A percentile compares a stretch with the other conserved stretches of the same genome.
These are phyloP conservation scores for Tuctoria greenei DNA, from an alignment of 176 grass and related monocot genomes.

Conservation along the genomic window DNA sequence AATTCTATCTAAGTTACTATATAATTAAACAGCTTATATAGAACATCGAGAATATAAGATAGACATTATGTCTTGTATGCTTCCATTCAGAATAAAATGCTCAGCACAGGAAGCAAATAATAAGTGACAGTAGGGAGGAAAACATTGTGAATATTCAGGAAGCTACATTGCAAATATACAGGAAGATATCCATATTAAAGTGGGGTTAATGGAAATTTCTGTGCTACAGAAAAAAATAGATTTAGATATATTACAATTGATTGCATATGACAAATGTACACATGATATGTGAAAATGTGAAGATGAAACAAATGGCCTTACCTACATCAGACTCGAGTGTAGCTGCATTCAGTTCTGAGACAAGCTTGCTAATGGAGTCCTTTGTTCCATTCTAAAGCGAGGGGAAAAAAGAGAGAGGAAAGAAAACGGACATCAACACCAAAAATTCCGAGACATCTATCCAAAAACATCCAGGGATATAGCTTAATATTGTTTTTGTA, in stretches of 20 bases:
- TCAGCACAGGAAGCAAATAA: slow-evolving; percentile 27
- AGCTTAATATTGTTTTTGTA: neutral
- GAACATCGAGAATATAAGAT: neutral
- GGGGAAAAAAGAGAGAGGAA: slow-evolving; percentile 3
- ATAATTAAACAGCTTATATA: neutral
- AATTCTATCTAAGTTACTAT: slow-evolving; percentile 2
- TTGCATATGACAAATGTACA: too few species aligned
- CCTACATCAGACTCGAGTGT: slow-evolving; percentile 95
- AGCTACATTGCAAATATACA: neutral
- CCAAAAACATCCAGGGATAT: neutral
- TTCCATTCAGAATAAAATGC: neutral
- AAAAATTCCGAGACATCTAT: neutral
- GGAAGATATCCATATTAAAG: neutral
- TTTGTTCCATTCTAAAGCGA: slow-evolving; percentile 82
- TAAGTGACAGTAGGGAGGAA: neutral
- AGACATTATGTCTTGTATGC: neutral
- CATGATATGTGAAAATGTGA: neutral
- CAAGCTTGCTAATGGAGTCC: slow-evolving; percentile 88
- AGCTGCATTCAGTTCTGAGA: slow-evolving; percentile 86
- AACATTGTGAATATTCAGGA: neutral
- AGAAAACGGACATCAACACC: slow-evolving; percentile 8
- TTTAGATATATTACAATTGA: too few species aligned
- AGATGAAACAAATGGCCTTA: slow-evolving; percentile 48
- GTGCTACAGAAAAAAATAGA: neutral
- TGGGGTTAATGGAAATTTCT: neutral